Evolutionary conservation across 2,329 filamentous ascomycete genomes (phyloP).

Genomic region (Dothistroma pini): DNA sequence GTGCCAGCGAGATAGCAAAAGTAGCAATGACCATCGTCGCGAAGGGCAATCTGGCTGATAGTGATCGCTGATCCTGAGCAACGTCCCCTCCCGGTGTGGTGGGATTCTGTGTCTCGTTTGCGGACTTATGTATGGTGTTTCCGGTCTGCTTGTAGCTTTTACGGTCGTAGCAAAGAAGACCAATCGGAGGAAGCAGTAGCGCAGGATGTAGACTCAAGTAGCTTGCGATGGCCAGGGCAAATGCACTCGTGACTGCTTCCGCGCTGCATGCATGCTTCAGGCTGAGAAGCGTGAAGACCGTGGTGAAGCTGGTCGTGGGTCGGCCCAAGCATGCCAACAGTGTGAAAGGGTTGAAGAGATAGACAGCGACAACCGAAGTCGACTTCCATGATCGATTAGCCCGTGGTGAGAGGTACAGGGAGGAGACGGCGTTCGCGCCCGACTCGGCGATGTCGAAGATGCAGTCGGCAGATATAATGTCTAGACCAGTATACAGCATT

Average conservation of each 20-base stretch:
- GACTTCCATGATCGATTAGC: slow-evolving; percentile 71
- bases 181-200: slow-evolving; percentile 76
- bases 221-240: slow-evolving; percentile 79
- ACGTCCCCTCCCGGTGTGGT: not conserved
- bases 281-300: slow-evolving; percentile 79
- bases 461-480: slow-evolving; percentile 77
- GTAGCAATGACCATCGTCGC: slow-evolving; percentile 51
- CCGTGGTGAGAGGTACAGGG: slow-evolving; percentile 73
- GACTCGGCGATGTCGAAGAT: slow-evolving; percentile 77
- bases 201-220: slow-evolving; percentile 92
- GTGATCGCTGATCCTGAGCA: slow-evolving; percentile 18
- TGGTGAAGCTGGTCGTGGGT: slow-evolving; percentile 84
- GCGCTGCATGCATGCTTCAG: slow-evolving; percentile 76
- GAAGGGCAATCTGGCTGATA: slow-evolving; percentile 27
- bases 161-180: slow-evolving; percentile 72
- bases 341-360: slow-evolving; percentile 92
- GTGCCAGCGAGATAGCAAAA: slow-evolving; percentile 54
- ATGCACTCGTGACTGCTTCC: slow-evolving; percentile 67
- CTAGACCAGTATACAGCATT: slow-evolving; percentile 74
- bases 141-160: slow-evolving; percentile 18
- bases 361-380: slow-evolving; percentile 73
- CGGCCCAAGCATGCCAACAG: slow-evolving; percentile 86
- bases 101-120: not conserved
- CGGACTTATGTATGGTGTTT: not conserved
- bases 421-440: slow-evolving; percentile 70